These are phyloP conservation scores for Aspergillus latus DNA, from an alignment of 2,329 filamentous ascomycete species.

Conservation along the genomic window DNA sequence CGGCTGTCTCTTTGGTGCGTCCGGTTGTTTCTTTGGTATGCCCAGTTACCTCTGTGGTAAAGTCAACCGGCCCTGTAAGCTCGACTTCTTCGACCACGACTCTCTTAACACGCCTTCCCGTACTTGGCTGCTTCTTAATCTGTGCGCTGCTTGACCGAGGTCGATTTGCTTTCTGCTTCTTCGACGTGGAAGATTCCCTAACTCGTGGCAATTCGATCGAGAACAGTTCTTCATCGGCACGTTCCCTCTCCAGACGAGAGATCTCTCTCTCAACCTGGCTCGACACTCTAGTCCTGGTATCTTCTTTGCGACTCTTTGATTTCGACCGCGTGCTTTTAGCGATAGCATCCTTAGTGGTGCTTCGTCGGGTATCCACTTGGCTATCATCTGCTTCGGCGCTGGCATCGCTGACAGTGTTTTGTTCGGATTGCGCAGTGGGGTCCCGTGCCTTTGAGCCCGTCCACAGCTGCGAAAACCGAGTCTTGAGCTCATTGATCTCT, in stretches of 20 bases:
- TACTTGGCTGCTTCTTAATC: conserved; percentile 36
- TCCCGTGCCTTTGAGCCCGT: conserved; percentile 27
- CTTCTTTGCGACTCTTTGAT: conserved; percentile 27
- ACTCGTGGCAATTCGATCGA: conserved; percentile 34
- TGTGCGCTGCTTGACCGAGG: conserved; percentile 21
- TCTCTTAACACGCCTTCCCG: conserved; percentile 41
- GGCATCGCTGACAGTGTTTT: conserved; percentile 23
- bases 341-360: conserved; percentile 31
- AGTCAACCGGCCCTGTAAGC: conserved; percentile 31
- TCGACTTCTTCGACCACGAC: conserved; percentile 38
- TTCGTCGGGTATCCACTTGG: conserved; percentile 33
- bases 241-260: conserved; percentile 37
- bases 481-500: conserved; percentile 42
- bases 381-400: conserved; percentile 33
- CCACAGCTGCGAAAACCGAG: conserved; percentile 33
- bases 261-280: conserved; percentile 40
- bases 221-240: conserved; percentile 40
- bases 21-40: conserved; percentile 20
- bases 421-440: conserved; percentile 30
- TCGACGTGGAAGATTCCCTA: conserved; percentile 24
- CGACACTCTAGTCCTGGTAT: conserved; percentile 33
- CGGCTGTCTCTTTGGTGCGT: too few species aligned
- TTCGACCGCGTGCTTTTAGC: conserved; percentile 31
- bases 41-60: conserved; percentile 25
- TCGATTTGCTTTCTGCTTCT: conserved; percentile 21